Base-by-base conservation (phyloP, 495 filamentous ascomycete genomes). In the Hypoxylon intermedium region DNA sequence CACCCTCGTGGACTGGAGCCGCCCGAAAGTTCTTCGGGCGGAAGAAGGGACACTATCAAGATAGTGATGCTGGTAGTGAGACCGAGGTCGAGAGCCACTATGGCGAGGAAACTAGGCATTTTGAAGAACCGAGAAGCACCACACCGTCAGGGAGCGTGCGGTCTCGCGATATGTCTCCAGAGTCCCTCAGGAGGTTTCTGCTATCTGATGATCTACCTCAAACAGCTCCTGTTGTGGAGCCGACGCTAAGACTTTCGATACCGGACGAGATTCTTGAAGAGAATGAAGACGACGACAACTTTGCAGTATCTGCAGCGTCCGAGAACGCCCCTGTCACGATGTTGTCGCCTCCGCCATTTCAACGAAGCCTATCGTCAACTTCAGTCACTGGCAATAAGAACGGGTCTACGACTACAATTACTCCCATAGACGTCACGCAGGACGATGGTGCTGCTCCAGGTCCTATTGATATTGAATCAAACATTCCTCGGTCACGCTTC, bases 231-330 rank as follows among this genome's bases (percentile, higher is more conserved):
- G 62, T 77, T 26, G 48, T 58, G 41, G 65, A 68, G 41, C 33
- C 62, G 16, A 33, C 57, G 16, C 51, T 53, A 24, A 63, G 30
- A 19, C 23, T 66, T 26, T 44, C 60, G 5, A 82, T 83, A 23
- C 78, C 79, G 0, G 80, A 83, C 36, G 79, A 83, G 45, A 82
- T 84, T 31, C 73, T 69, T 31, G 81, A 83, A 41, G 80, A 83
- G 41, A 72, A 70, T 51, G 79, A 81, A 48, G 81, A 84, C 44
- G 81, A 83, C 43, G 80, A 82, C 50, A 82, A 82, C 66, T 82
- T 83, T 46, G 82, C 79, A 18, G 80, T 75, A 6, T 74, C 77
- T 1, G 74, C 76, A n/a, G 67, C 71, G 21, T 76, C 76, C 13
- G 79, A 79, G 45, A 71, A 50, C 26, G 62, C 75, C 21, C 63